Evolutionary conservation across 306 rosid genomes (phyloP).

Genomic region (Carpinus viminea): DNA sequence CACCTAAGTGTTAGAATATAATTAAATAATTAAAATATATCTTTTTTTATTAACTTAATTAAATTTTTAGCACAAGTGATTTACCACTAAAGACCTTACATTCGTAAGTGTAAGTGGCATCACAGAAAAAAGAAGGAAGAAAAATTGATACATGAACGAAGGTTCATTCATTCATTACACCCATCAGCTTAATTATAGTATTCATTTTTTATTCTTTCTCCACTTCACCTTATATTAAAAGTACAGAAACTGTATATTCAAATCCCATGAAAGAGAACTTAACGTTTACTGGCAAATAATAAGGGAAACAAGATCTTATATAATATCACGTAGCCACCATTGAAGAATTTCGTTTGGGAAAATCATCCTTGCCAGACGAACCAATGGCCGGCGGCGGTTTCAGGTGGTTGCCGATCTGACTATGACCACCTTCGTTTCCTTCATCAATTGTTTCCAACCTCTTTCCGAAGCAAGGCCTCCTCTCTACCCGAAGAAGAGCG

Average conservation of each 20-base stretch:
- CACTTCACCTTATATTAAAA: neutral
- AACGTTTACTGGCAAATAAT: neutral
- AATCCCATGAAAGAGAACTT: neutral
- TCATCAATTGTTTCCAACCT: conserved; percentile 9
- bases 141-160: neutral
- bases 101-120: too few species aligned
- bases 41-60: too few species aligned
- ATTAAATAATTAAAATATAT: too few species aligned
- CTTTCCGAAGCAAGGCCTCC: neutral
- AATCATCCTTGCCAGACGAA: neutral
- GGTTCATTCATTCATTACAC: neutral
- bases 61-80: too few species aligned
- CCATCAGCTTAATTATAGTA: neutral
- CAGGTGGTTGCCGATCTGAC: neutral
- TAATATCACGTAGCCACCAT: neutral
- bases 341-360: neutral
- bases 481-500: neutral
- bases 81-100: too few species aligned
- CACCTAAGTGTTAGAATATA: too few species aligned
- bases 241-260: neutral
- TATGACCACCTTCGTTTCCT: neutral
- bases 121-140: neutral
- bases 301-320: neutral
- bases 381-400: neutral
- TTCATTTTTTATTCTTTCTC: neutral